phyloP scores from a whole-genome alignment of 2,329 filamentous ascomycete genomes.

The Cercospora beticola region DNA sequence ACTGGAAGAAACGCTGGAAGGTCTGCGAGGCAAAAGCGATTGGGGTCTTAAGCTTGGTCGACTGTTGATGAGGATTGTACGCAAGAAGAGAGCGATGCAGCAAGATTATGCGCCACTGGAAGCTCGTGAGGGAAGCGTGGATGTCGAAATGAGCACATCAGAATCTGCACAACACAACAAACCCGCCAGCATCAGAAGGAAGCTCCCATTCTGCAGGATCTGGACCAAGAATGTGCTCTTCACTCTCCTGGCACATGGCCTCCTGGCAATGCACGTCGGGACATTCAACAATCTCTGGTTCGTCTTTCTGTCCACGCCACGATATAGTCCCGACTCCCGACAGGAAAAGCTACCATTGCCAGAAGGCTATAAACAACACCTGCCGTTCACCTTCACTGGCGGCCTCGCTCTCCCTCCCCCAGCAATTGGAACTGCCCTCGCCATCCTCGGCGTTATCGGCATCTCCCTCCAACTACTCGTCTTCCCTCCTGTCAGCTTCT shows the following conservation, averaged over 20 bases:
- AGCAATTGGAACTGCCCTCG: slow-evolving; percentile 49
- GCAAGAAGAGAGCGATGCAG: slow-evolving; percentile 29
- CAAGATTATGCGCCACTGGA: slow-evolving; percentile 37
- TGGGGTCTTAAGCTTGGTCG: slow-evolving; percentile 42
- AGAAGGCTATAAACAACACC: slow-evolving; percentile 39
- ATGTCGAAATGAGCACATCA: slow-evolving; percentile 27
- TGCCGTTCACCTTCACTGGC: slow-evolving; percentile 49
- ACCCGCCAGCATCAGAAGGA: slow-evolving; percentile 28
- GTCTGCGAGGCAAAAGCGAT: slow-evolving; percentile 43
- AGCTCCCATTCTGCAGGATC: slow-evolving; percentile 48
- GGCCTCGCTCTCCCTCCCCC: slow-evolving; percentile 50
- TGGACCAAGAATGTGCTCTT: slow-evolving; percentile 49
- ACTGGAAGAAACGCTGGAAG: slow-evolving; percentile 60
- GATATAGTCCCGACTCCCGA: slow-evolving; percentile 38
- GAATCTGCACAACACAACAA: not conserved
- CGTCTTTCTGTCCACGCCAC: slow-evolving; percentile 50
- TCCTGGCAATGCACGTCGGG: slow-evolving; percentile 50
- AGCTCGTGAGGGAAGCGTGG: slow-evolving; percentile 29
- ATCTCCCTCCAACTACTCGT: slow-evolving; percentile 49
- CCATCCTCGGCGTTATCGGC: slow-evolving; percentile 50
- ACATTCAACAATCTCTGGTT: slow-evolving; percentile 53
- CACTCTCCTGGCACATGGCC: slow-evolving; percentile 46
- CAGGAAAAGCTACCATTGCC: slow-evolving; percentile 41
- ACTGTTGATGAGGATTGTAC: slow-evolving; percentile 40
- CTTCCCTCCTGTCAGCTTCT: slow-evolving; percentile 46